These are phyloP conservation scores for Lippia alba DNA, from an alignment of 305 asterid genomes.

Conservation along the genomic window DNA sequence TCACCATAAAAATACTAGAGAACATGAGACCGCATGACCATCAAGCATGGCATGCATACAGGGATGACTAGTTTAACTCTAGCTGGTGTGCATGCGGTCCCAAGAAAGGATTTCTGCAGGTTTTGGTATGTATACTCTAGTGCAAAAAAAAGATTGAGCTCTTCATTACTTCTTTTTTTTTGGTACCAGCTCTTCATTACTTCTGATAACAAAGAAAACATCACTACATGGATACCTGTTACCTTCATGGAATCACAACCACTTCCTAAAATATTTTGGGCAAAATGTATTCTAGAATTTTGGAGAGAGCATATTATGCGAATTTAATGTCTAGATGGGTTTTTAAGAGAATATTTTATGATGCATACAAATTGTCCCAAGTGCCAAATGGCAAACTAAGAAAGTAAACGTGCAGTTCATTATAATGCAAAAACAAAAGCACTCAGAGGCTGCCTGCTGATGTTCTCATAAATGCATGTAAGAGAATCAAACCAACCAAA, in stretches of 20 bases:
- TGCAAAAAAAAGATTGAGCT: neutral
- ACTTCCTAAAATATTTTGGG: too few relatives aligned
- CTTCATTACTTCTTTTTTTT: constrained; percentile 14
- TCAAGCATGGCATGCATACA: constrained; percentile 16
- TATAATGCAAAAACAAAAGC: neutral
- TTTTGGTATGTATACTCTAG: neutral
- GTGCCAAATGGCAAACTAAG: constrained; percentile 10
- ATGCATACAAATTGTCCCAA: neutral
- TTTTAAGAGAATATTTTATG: neutral
- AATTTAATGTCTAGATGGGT: constrained; percentile 5
- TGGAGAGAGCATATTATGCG: constrained; percentile 8
- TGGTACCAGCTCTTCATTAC: neutral
- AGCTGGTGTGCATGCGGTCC: constrained; percentile 16
- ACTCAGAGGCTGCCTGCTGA: constrained; percentile 1
- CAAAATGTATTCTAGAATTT: constrained; percentile 9
- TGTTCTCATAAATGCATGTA: constrained; percentile 8
- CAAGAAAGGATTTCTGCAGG: constrained; percentile 5
- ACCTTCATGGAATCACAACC: too few relatives aligned
- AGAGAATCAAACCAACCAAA: neutral
- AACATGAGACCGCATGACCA: constrained; percentile 24
- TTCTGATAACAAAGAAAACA: too few relatives aligned
- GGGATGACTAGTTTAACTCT: constrained; percentile 21
- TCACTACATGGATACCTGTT: too few relatives aligned
- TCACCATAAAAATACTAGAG: constrained; percentile 19
- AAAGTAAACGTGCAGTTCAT: neutral